Evolutionary conservation across 2,329 filamentous ascomycete genomes (phyloP).

Genomic region (Ophiostoma pallidulum): DNA sequence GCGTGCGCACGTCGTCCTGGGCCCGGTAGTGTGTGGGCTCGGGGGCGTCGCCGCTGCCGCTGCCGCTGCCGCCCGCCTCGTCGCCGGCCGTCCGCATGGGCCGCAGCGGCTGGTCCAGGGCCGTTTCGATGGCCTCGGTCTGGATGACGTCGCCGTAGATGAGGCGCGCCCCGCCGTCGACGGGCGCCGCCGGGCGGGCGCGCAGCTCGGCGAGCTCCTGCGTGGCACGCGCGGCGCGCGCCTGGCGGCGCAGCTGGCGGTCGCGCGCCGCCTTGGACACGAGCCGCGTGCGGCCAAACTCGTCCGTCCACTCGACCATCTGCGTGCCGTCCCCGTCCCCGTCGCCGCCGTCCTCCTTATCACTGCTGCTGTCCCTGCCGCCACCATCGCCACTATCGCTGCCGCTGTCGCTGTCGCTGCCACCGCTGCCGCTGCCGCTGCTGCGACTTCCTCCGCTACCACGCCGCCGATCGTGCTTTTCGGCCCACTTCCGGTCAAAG

Average conservation of each 20-base stretch:
- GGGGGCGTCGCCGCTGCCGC: no score
- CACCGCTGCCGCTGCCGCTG: slow-evolving; percentile 60
- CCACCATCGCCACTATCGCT: slow-evolving; percentile 61
- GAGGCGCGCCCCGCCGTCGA: slow-evolving; percentile 41
- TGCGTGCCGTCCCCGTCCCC: slow-evolving; percentile 42
- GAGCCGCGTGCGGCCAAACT: slow-evolving; percentile 74
- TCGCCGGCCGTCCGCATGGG: slow-evolving; percentile 38
- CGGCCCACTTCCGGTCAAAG: slow-evolving; percentile 94
- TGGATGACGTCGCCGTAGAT: slow-evolving; percentile 86
- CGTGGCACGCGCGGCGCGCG: slow-evolving; percentile 36
- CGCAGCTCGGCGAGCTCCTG: slow-evolving; percentile 60
- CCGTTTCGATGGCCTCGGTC: slow-evolving; percentile 63
- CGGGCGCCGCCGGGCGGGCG: slow-evolving; percentile 56
- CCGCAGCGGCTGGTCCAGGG: slow-evolving; percentile 68
- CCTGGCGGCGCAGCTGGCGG: slow-evolving; percentile 49
- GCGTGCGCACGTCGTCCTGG: slow-evolving; percentile 69
- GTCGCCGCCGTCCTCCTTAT: slow-evolving; percentile 49
- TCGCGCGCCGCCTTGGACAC: slow-evolving; percentile 62
- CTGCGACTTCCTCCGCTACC: slow-evolving; percentile 20
- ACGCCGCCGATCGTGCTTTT: slow-evolving; percentile 49
- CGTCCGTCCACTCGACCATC: slow-evolving; percentile 79
- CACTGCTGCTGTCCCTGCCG: slow-evolving; percentile 74
- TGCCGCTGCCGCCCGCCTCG: no score
- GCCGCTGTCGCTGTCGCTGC: slow-evolving; percentile 30
- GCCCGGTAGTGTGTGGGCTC: slow-evolving; percentile 71